Evolutionary conservation across 345 rosid genomes (phyloP), one percentile per base, ranked within the genome.

Genomic region (Brassica cretica): DNA sequence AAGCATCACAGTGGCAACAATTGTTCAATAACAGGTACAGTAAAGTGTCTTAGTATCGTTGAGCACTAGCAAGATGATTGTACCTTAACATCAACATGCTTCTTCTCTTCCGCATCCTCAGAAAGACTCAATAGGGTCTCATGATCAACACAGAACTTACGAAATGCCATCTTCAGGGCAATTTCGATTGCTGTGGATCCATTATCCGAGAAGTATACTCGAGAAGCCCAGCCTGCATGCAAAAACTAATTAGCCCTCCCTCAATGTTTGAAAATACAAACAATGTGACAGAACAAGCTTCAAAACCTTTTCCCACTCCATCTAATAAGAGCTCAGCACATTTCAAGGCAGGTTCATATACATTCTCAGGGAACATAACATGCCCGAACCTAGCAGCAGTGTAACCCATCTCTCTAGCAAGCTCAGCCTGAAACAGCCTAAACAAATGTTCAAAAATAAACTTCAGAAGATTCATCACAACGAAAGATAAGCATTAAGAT

Each of bases 311-410:
- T 49, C 99, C 99, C 21, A 90, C 98, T 66, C 99, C 97, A 60
- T 82, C 88, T 70, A 95, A 88, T 83, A 95, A 91, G 82, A 88
- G 94, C 76, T 95, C 92, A 27, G 96, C 93, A 82, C 98, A 91
- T 80, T 86, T 89, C 68, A 93, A 82, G 39, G 96, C 97, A 79
- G 99, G 99, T 84, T 93, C 96, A 51, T 93, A 84, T 79, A 89
- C 98, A 87, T 95, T 95, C 86, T 95, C 99, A 60, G 98, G 99
- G 80, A 95, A 95, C 98, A 95, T 95, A 49, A 95, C 93, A 80
- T 93, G 99, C 68, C 99, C 99, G 75, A 82, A 95, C 90, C 98
- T 89, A 71, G 96, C 96, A 81, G 93, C 94, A 86, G 98, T 87
- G 84, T 93, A 93, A 49, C 98, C 99, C 92, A 93, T 86, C 71